Percentiles rank a stretch among this genome's conserved stretches.
Evolutionary conservation across 176 grass and related monocot genomes (phyloP).

Genomic region (sorghum (Sorghum bicolor)): Sorghum_bicolor_NCBIv3 NC_012879.2:7603501-7604000

Average conservation of each 20-base stretch:
- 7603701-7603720: constrained; percentile 27
- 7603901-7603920: constrained; percentile 33
- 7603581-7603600: constrained; percentile 81
- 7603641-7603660: constrained; percentile 56
- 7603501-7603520: constrained; percentile 58
- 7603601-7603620: constrained; percentile 49
- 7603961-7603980: background rate
- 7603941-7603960: too few relatives aligned
- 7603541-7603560: constrained; percentile 59
- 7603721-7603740: constrained; percentile 2
- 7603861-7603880: constrained; percentile 51
- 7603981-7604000: constrained; percentile 42
- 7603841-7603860: constrained; percentile 34
- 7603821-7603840: constrained; percentile 68
- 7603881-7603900: constrained; percentile 55
- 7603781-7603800: constrained; percentile 37
- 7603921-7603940: too few relatives aligned
- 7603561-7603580: constrained; percentile 46
- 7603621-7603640: constrained; percentile 56
- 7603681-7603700: constrained; percentile 14
- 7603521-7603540: constrained; percentile 55
- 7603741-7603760: constrained; percentile 46
- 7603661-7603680: constrained; percentile 14
- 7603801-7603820: constrained; percentile 24
- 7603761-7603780: constrained; percentile 25